These are phyloP conservation scores for Trichoderma simmonsii DNA, from an alignment of 2,329 filamentous ascomycete species.

Conservation along the genomic window DNA sequence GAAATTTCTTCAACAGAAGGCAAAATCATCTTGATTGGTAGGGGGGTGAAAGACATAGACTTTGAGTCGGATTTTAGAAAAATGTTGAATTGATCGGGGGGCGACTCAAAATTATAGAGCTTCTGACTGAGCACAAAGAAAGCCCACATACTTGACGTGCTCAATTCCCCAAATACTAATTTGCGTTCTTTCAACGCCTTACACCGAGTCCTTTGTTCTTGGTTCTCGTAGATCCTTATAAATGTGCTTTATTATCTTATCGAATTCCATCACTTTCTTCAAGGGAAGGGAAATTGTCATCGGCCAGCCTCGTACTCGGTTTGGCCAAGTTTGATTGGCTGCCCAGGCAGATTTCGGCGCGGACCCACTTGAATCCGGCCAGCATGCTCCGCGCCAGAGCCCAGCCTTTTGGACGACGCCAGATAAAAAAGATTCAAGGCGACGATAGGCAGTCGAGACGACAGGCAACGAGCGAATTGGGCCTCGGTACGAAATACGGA, in stretches of 20 bases:
- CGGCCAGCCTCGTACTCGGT: conserved; percentile 11
- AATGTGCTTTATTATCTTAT: background rate
- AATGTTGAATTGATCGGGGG: conserved; percentile 24
- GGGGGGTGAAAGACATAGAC: conserved; percentile 49
- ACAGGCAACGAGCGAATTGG: conserved; percentile 19
- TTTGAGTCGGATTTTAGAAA: conserved; percentile 46
- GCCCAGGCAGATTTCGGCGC: conserved; percentile 29
- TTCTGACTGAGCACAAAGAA: background rate
- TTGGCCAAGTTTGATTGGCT: conserved; percentile 29
- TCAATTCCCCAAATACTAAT: background rate
- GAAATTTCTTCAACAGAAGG: conserved; percentile 36
- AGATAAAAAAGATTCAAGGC: conserved; percentile 7
- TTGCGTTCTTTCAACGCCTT: background rate
- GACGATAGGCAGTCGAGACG: conserved; percentile 8
- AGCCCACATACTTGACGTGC: background rate
- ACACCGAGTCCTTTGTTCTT: background rate
- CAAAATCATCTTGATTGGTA: conserved; percentile 64
- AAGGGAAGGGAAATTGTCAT: background rate
- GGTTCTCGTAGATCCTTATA: background rate
- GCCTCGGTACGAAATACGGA: conserved; percentile 20
- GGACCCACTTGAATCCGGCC: conserved; percentile 41
- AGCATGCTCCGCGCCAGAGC: conserved; percentile 27
- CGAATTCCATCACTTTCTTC: background rate
- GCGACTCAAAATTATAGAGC: background rate
- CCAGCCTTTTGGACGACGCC: conserved; percentile 28